Evolutionary conservation across 805 yeast genomes (phyloP), one percentile per base, ranked within the genome.

Genomic region (Ogataea siamensis): DNA sequence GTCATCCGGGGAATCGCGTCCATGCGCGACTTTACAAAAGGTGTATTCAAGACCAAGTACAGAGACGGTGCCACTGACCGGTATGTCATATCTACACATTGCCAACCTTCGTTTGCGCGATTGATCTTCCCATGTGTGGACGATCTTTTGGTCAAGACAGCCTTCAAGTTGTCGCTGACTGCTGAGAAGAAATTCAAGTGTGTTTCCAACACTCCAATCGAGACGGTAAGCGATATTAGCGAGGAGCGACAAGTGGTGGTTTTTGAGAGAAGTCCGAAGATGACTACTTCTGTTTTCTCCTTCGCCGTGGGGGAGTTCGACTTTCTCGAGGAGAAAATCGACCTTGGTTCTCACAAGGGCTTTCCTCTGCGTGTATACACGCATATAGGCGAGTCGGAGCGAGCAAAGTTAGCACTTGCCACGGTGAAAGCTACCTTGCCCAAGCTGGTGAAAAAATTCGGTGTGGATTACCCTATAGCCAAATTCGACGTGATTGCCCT

Each of bases 241-340:
- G 49, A 49, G 18, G 42, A 46, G 10, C 34, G 41, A 6, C 68
- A 64, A 41, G 46, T 60, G 0, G 73, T 73, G 17, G 54, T 44
- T 15, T 84, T 83, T 50, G 61, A 66, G 18, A 53, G 59, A 28
- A 72, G 89, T 0, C 83, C 82, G 4, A 65, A 74, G 8, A 80
- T 83, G 67, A 62, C 79, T 0, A 65, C 81, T 0, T 76, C 88
- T 0, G 67, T 78, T 5, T 82, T 85, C 55, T 82, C 84, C 0
- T 83, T 85, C 53, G 76, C 73, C 2, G 47, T 80, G 34, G 93
- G 94, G 32, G 83, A 83, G 51, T 64, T 84, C 15, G 85, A 82
- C 27, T 69, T 57, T 34, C 54, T 76, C 13, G 74, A 70, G 40
- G 49, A 68, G 0, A 53, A 46, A 7, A 57, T 68, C 6, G 33